Evolutionary conservation across 306 rosid genomes (phyloP).

Genomic region (Lablab purpureus): DNA sequence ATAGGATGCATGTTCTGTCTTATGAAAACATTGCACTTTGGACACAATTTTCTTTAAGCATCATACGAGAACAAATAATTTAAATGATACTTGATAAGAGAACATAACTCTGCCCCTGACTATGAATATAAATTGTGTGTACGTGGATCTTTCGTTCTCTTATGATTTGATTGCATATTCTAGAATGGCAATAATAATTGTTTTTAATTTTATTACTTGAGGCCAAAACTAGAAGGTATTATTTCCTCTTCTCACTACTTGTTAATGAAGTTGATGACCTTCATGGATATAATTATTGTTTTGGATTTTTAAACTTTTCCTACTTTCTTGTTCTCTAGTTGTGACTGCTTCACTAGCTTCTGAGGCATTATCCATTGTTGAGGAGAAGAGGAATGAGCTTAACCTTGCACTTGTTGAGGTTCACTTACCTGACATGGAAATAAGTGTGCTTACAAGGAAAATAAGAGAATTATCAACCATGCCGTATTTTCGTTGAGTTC

Average conservation of each 20-base stretch:
- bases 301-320: not conserved
- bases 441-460: slow-evolving; percentile 45
- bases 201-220: not conserved
- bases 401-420: slow-evolving; percentile 53
- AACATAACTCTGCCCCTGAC: not conserved
- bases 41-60: no score
- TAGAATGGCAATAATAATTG: not conserved
- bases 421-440: slow-evolving; percentile 55
- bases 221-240: slow-evolving; percentile 5
- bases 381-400: slow-evolving; percentile 40
- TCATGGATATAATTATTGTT: slow-evolving; percentile 1
- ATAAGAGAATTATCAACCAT: slow-evolving; percentile 31
- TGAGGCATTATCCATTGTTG: slow-evolving; percentile 52
- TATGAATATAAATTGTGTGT: not conserved
- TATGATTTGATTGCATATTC: slow-evolving; percentile 15
- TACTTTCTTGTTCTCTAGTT: slow-evolving; percentile 44
- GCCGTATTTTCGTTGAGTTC: slow-evolving; percentile 56
- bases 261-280: not conserved
- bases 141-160: not conserved
- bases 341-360: slow-evolving; percentile 48
- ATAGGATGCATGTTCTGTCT: no score
- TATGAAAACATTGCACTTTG: no score
- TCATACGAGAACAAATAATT: no score
- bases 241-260: not conserved
- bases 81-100: no score